Evolutionary conservation across 2,329 filamentous ascomycete genomes (phyloP).

Genomic region (Scorias spongiosa): DNA sequence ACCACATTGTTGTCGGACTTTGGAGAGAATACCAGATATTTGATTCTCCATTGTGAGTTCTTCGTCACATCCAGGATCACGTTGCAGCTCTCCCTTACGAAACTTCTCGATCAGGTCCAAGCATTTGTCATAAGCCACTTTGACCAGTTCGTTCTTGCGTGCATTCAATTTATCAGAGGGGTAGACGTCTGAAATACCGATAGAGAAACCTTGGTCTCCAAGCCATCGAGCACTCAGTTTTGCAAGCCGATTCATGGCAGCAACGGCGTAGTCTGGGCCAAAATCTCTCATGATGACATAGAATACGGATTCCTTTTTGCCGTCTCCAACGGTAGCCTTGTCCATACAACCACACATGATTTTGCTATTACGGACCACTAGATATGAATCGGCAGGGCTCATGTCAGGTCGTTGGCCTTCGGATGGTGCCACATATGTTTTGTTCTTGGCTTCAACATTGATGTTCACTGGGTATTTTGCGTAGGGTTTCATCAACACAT

Average conservation of each 20-base stretch:
- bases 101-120: constrained; percentile 71
- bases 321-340: constrained; percentile 90
- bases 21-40: constrained; percentile 81
- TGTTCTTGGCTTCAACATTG: constrained; percentile 86
- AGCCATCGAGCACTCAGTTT: constrained; percentile 81
- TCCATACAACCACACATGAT: constrained; percentile 98
- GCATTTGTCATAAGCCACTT: constrained; percentile 63
- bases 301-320: constrained; percentile 96
- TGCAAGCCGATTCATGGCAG: constrained; percentile 85
- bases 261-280: constrained; percentile 73
- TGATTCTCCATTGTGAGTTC: constrained; percentile 82
- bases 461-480: constrained; percentile 66
- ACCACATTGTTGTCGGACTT: constrained; percentile 82
- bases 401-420: constrained; percentile 58
- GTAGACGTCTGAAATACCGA: constrained; percentile 89
- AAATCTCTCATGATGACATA: constrained; percentile 94
- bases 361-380: constrained; percentile 90
- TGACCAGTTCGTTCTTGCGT: constrained; percentile 62
- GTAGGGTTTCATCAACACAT: constrained; percentile 79
- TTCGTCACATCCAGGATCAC: constrained; percentile 77
- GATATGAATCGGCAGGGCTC: constrained; percentile 60
- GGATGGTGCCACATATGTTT: constrained; percentile 54
- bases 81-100: constrained; percentile 65
- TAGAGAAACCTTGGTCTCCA: constrained; percentile 85
- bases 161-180: constrained; percentile 56